A percentile compares a stretch with the other conserved stretches of the same genome.
Conservation (phyloP, 2,329 filamentous ascomycete genomes). For the Niveomyces coronatus region DNA sequence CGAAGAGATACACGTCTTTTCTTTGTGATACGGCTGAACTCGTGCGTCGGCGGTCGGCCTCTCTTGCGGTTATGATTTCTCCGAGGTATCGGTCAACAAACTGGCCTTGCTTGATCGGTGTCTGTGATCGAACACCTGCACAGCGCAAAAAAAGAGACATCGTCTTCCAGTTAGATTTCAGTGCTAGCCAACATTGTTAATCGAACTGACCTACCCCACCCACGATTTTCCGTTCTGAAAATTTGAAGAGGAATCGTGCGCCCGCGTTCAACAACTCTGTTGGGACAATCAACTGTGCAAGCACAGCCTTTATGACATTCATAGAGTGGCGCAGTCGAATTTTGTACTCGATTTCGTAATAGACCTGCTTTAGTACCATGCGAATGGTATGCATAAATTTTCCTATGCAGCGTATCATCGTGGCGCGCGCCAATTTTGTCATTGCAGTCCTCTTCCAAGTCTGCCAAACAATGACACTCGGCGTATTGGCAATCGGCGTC, state of each 20-base stretch:
- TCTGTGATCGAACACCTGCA: slow-evolving; percentile 51
- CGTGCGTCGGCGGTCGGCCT: slow-evolving; percentile 56
- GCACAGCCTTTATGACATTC: slow-evolving; percentile 67
- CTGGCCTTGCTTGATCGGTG: slow-evolving; percentile 58
- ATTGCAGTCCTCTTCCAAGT: slow-evolving; percentile 39
- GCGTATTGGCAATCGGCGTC: slow-evolving; percentile 57
- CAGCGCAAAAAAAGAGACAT: not conserved
- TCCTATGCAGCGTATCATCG: slow-evolving; percentile 15
- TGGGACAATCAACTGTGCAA: slow-evolving; percentile 57
- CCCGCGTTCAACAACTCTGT: slow-evolving; percentile 66
- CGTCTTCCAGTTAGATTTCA: not conserved
- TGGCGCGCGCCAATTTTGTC: slow-evolving; percentile 15
- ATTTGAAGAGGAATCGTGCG: slow-evolving; percentile 63
- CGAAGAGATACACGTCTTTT: slow-evolving; percentile 75
- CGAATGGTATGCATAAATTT: slow-evolving; percentile 54
- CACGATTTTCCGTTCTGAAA: slow-evolving; percentile 61
- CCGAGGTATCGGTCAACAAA: slow-evolving; percentile 76
- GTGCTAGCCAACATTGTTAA: not conserved
- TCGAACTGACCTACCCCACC: slow-evolving; percentile 51
- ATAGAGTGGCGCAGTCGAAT: slow-evolving; percentile 56
- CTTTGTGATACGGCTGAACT: slow-evolving; percentile 42
- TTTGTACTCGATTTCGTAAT: slow-evolving; percentile 40
- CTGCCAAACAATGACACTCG: slow-evolving; percentile 59
- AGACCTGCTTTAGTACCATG: slow-evolving; percentile 41
- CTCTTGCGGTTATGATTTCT: slow-evolving; percentile 51